Evolutionary conservation across 164 flowering plant species (phyloP).

Genomic region (Vitis rupestris): DNA sequence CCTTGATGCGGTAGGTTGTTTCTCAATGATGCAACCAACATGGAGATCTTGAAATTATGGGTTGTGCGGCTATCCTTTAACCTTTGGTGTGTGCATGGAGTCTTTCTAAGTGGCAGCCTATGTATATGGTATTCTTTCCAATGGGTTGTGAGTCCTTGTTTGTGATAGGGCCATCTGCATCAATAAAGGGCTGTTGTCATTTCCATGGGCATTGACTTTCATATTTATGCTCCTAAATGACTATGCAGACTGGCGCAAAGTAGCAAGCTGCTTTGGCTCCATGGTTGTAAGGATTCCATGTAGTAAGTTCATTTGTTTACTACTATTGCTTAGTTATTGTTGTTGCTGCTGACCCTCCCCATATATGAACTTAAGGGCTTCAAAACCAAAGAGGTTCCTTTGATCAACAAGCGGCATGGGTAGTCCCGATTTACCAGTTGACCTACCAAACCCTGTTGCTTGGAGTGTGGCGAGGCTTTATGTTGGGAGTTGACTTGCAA

Average conservation of each 20-base stretch:
- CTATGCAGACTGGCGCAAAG: constrained; percentile 53
- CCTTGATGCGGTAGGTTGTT: too few relatives aligned
- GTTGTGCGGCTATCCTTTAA: too few relatives aligned
- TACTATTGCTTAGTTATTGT: constrained; percentile 29
- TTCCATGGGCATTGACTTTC: constrained; percentile 36
- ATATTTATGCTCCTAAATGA: constrained; percentile 41
- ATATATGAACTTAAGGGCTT: constrained; percentile 49
- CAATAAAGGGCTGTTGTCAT: constrained; percentile 34
- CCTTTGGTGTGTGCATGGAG: too few relatives aligned
- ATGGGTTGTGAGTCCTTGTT: constrained; percentile 17
- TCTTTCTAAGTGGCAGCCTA: too few relatives aligned
- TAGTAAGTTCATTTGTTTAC: constrained; percentile 56
- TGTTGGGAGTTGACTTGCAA: constrained; percentile 59
- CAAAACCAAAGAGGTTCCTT: constrained; percentile 64
- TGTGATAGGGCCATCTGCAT: constrained; percentile 57
- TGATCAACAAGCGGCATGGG: constrained; percentile 60
- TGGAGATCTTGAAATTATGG: too few relatives aligned
- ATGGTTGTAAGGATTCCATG: constrained; percentile 77
- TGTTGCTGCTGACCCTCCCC: constrained; percentile 47
- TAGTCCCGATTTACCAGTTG: constrained; percentile 41
- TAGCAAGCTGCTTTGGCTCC: constrained; percentile 66
- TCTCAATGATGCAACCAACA: too few relatives aligned
- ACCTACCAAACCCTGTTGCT: constrained; percentile 55
- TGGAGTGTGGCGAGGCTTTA: constrained; percentile 76
- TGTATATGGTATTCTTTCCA: too few relatives aligned